Base-by-base conservation (phyloP, 495 filamentous ascomycete species). In the Talaromyces trachyspermus region DNA sequence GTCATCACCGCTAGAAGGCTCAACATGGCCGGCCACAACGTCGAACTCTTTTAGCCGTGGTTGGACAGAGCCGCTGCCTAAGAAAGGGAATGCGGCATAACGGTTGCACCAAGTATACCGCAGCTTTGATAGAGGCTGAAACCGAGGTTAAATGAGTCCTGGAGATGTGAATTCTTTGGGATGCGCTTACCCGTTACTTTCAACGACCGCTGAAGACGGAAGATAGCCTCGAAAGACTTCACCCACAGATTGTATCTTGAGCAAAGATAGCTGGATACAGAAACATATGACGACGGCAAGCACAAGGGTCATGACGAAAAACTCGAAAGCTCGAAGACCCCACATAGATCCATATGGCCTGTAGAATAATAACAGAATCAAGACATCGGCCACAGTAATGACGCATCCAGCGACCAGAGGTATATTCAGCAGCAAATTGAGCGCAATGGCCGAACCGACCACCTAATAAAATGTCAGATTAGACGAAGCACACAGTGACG, bases 61-160 rank as follows among this genome's bases (percentile, higher is more conserved):
- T 61, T 95, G 87, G 0, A 95, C 87, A 38, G 95, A 83, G 9
- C 88, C 89, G 38, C 83, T 88, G n/a, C 89, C 89, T 5, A 95
- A 76, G 55, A 89, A 95, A 95, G 75, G 40, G 83, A 87, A 62
- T 95, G 89, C 4, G 89, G 89, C 89, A 95, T 95, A 18, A 95
- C 88, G 2, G 89, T 95, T 12, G 89, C 89, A 18, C 89, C 89
- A 9, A 95, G 76, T 53, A 95, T 95, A 48, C 89, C 89, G 57
- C 89, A 95, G 45, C 87, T 84, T 64, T 92, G 86, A 66, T 91
- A 95, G 11, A 95, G 63, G 23, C 86, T 86, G 53, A 51, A 41
- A 18, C 8, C 4, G 6, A 10, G 6, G 39, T 15, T 60, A 33
- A 57, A 47, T 54, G 30, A 6, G n/a, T n/a, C 12, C 25, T 32